Evolutionary conservation across 805 yeast species (phyloP), one percentile per base, ranked within the genome.

Genomic region (Zygosaccharomyces kombuchaensis): DNA sequence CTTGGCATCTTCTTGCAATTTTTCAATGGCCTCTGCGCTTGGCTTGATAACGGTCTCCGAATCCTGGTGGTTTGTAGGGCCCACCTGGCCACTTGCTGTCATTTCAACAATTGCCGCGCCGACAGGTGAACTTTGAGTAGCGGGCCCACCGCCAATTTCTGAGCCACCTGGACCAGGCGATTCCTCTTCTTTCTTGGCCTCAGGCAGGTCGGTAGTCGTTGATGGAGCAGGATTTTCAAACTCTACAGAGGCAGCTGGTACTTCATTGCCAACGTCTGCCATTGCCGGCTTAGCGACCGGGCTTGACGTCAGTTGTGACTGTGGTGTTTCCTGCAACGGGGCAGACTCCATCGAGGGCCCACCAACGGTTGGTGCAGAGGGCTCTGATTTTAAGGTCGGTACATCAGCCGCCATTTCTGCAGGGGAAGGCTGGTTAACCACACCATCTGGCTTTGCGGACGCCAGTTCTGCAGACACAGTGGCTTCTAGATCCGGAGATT

Each of bases 1-100:
- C 47, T 62, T 64, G 25, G 69, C 69, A 44, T 70, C 72, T 52
- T 71, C 74, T 47, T 68, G 67, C 29, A 70, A 51, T 36, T 62
- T 63, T 59, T 71, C 71, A 36, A 68, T 65, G 6, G 65, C 68
- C 47, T 62, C 68, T 17, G 68, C 70, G 9, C 66, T 56, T 23
- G 69, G 66, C 39, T 67, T 62, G 8, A 59, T 57, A 3, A 62
- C 60, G 9, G 61, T 58, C 43, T 48, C 49, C 39, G 49, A 34
- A n/a, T 37, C 51, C n/a, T 9, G 32, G 10, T 14, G 16, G n/a
- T 21, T 9, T 2, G 31, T 12, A n/a, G 36, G 6, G 3, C 29
- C 46, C 53, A 31, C 45, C 46, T 35, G 23, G 13, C 9, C 42
- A 10, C 34, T 19, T 6, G 27, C n/a, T 29, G 19, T 23, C 12